Percentiles rank a stretch among this genome's conserved stretches.
Evolutionary conservation across 1,139 yeast genomes (phyloP).

Genomic region (Lodderomyces beijingensis): DNA sequence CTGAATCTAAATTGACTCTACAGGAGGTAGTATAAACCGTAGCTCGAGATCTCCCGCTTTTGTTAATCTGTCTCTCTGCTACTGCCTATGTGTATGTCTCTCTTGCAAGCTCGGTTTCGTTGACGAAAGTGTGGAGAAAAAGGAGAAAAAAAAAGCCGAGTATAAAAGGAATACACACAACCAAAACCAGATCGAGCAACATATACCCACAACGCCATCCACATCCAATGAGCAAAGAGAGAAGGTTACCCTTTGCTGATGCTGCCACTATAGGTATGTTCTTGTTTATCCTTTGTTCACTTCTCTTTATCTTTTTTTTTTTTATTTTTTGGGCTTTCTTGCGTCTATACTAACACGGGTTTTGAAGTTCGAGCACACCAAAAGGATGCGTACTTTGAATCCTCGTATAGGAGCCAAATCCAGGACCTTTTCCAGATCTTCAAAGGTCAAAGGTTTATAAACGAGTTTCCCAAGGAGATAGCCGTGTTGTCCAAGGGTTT

Average conservation of each 20-base stretch:
- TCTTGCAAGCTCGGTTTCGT: too few species aligned
- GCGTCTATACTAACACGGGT: constrained; percentile 5
- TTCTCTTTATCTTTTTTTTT: background rate
- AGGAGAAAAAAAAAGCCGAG: too few species aligned
- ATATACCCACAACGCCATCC: too few species aligned
- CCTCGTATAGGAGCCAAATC: constrained; percentile 49
- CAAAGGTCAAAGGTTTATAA: constrained; percentile 67
- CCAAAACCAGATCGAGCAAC: too few species aligned
- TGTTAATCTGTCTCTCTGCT: too few species aligned
- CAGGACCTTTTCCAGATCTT: constrained; percentile 52
- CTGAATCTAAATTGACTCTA: too few species aligned
- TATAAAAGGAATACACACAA: too few species aligned
- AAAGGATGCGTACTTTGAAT: constrained; percentile 73
- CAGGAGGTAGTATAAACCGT: too few species aligned
- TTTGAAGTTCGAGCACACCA: constrained; percentile 70
- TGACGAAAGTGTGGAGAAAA: too few species aligned
- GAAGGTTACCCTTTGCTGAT: constrained; percentile 43
- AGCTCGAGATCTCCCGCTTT: too few species aligned
- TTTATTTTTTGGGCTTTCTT: background rate
- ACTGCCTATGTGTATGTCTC: too few species aligned
- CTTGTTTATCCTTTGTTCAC: background rate
- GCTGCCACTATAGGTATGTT: constrained; percentile 47
- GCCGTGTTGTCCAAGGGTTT: constrained; percentile 53
- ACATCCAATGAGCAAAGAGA: constrained; percentile 2
- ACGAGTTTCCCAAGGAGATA: constrained; percentile 61